A percentile compares a stretch with the other conserved stretches of the same genome.
These are phyloP conservation scores for Rhizophora mangle DNA, from an alignment of 345 rosid genomes.

Conservation along the genomic window DNA sequence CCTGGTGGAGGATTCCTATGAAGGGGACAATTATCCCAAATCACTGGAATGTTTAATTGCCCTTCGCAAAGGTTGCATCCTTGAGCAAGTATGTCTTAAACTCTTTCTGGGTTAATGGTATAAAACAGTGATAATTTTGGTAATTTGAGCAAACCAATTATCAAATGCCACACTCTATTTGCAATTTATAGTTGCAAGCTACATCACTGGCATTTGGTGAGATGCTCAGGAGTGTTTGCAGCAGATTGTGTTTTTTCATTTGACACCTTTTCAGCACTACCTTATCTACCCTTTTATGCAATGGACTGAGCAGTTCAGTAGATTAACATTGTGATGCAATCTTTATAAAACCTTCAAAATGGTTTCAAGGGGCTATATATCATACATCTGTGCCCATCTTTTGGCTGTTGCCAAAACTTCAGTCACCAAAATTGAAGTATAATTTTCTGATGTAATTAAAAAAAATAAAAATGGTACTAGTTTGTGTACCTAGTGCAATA, in stretches of 20 bases:
- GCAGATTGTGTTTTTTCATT: no score
- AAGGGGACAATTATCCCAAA: slow-evolving; percentile 41
- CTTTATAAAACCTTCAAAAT: neutral
- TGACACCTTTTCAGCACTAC: neutral
- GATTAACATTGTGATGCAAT: neutral
- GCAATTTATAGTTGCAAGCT: neutral
- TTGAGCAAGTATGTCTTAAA: slow-evolving; percentile 59
- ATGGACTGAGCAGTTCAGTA: neutral
- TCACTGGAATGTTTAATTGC: slow-evolving; percentile 60
- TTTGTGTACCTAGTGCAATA: neutral
- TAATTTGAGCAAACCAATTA: neutral
- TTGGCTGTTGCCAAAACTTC: neutral
- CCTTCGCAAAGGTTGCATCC: slow-evolving; percentile 79
- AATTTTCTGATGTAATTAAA: neutral
- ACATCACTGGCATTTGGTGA: neutral
- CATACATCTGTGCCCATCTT: neutral
- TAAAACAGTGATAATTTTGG: neutral
- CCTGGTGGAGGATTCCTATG: slow-evolving; percentile 42
- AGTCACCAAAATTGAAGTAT: neutral
- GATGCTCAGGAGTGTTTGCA: neutral
- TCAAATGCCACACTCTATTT: neutral
- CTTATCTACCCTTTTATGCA: neutral
- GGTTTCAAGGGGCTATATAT: neutral
- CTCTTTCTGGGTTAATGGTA: neutral
- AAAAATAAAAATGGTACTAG: neutral